Evolutionary conservation across 2,329 filamentous ascomycete genomes (phyloP).

Genomic region (Xylaria sp.): DNA sequence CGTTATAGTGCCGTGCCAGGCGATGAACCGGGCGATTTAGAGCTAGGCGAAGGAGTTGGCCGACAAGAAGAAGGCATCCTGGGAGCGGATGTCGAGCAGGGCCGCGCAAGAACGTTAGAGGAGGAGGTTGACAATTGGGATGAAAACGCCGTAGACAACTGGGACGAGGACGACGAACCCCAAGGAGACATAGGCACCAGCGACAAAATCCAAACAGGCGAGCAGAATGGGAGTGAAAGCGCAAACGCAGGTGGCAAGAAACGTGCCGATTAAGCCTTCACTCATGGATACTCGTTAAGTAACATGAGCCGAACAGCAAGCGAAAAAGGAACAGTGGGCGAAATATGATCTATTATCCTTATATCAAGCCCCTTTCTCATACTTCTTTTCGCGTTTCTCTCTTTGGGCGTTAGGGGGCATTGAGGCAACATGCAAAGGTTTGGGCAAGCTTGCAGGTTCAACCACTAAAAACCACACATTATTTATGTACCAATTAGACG

Average conservation of each 20-base stretch:
- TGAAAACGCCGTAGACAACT: slow-evolving; percentile 74
- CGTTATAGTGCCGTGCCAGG: slow-evolving; percentile 63
- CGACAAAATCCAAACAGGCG: slow-evolving; percentile 44
- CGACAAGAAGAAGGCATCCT: slow-evolving; percentile 73
- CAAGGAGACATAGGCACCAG: slow-evolving; percentile 46
- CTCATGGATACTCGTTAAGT: not conserved
- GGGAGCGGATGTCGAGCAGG: slow-evolving; percentile 50
- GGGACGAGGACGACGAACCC: slow-evolving; percentile 61
- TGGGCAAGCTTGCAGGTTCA: slow-evolving; percentile 24
- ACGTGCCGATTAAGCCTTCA: slow-evolving; percentile 48
- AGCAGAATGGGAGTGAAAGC: slow-evolving; percentile 46
- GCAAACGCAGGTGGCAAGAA: slow-evolving; percentile 48
- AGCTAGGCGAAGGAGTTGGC: slow-evolving; percentile 71
- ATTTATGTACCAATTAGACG: slow-evolving; percentile 37
- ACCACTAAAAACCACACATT: slow-evolving; percentile 18
- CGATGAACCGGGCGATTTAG: slow-evolving; percentile 67
- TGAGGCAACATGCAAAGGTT: slow-evolving; percentile 20
- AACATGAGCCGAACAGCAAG: slow-evolving; percentile 37
- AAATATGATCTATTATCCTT: slow-evolving; percentile 41
- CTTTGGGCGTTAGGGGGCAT: slow-evolving; percentile 43
- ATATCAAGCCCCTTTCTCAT: not conserved
- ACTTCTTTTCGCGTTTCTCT: slow-evolving; percentile 21
- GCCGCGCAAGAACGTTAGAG: slow-evolving; percentile 66
- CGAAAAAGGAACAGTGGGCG: not conserved
- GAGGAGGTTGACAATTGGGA: slow-evolving; percentile 95